A percentile compares a stretch with the other conserved stretches of the same genome.
These are phyloP conservation scores for Lanmaoa pseudosensibilis DNA, from an alignment of 768 basidiomycete genomes.

Conservation along the genomic window DNA sequence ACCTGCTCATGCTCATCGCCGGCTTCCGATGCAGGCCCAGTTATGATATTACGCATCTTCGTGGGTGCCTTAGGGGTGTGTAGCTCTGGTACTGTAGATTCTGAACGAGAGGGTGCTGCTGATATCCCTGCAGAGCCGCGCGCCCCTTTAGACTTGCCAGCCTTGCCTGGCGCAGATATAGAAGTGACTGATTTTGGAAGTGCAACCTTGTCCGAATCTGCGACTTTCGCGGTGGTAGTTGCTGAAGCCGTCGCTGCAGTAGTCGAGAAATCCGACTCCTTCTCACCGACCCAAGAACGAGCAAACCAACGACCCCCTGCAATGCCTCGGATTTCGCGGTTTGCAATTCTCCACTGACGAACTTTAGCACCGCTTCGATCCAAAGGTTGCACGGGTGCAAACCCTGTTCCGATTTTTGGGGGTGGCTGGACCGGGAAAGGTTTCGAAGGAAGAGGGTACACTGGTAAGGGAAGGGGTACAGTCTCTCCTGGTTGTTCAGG, in stretches of 20 bases:
- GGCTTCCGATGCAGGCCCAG: slow-evolving; percentile 51
- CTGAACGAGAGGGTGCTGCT: slow-evolving; percentile 58
- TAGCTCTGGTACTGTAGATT: slow-evolving; percentile 50
- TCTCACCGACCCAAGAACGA: slow-evolving; percentile 81
- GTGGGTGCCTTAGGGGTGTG: slow-evolving; percentile 52
- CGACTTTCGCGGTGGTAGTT: slow-evolving; percentile 27
- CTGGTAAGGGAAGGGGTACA: slow-evolving; percentile 53
- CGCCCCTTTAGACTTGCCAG: slow-evolving; percentile 41
- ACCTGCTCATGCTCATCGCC: slow-evolving; percentile 49
- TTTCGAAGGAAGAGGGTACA: slow-evolving; percentile 79
- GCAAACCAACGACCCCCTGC: slow-evolving; percentile 83
- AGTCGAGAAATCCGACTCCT: slow-evolving; percentile 65
- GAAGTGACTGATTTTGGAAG: slow-evolving; percentile 43
- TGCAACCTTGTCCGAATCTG: slow-evolving; percentile 30
- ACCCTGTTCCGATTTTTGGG: slow-evolving; percentile 71
- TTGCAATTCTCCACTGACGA: slow-evolving; percentile 71
- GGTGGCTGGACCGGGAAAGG: slow-evolving; percentile 81
- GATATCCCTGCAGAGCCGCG: slow-evolving; percentile 41
- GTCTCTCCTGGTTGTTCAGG: slow-evolving; percentile 43
- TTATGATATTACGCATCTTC: slow-evolving; percentile 65
- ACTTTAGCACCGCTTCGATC: slow-evolving; percentile 63
- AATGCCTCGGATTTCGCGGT: slow-evolving; percentile 78
- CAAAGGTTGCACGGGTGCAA: slow-evolving; percentile 64
- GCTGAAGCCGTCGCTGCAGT: slow-evolving; percentile 32
- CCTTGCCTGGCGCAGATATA: slow-evolving; percentile 49